phyloP scores from a whole-genome alignment of 257 asterid species.

The Osmanthus fragrans region DNA sequence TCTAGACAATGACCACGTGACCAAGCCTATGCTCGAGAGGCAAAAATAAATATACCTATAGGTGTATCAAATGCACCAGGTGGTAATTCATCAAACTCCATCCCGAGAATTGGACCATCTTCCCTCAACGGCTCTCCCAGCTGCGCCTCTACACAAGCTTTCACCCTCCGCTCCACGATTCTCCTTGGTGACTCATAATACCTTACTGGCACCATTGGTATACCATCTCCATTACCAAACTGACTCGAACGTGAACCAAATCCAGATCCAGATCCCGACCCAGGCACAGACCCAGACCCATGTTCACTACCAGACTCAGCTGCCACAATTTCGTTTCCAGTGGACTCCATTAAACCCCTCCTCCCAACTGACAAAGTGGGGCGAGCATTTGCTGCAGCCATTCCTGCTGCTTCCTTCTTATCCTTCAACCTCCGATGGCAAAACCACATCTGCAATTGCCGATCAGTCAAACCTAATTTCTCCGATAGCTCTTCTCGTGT shows the following conservation, averaged over 20 bases:
- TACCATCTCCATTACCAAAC: constrained; percentile 65
- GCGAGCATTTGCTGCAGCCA: constrained; percentile 58
- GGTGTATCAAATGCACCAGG: constrained; percentile 99
- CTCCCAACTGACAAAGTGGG: constrained; percentile 43
- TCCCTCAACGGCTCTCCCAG: constrained; percentile 86
- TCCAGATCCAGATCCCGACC: constrained; percentile 57
- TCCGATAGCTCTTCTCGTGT: constrained; percentile 78
- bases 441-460: constrained; percentile 99
- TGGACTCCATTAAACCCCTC: constrained; percentile 51
- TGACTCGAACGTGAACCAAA: constrained; percentile 83
- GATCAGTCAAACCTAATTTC: constrained; percentile 74
- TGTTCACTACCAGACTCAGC: constrained; percentile 58
- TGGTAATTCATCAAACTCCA: constrained; percentile 91
- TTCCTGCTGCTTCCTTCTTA: constrained; percentile 77
- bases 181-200: constrained; percentile 69
- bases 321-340: constrained; percentile 51
- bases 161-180: constrained; percentile 67
- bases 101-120: constrained; percentile 89
- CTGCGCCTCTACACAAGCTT: constrained; percentile 92
- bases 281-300: constrained; percentile 46
- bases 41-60: constrained; percentile 55
- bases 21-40: constrained; percentile 19
- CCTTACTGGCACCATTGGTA: constrained; percentile 50
- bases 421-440: constrained; percentile 96
- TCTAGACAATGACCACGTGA: neutral